Conservation (phyloP, 352 stramenopile genomes). For the Pythium phragmitis region DNA sequence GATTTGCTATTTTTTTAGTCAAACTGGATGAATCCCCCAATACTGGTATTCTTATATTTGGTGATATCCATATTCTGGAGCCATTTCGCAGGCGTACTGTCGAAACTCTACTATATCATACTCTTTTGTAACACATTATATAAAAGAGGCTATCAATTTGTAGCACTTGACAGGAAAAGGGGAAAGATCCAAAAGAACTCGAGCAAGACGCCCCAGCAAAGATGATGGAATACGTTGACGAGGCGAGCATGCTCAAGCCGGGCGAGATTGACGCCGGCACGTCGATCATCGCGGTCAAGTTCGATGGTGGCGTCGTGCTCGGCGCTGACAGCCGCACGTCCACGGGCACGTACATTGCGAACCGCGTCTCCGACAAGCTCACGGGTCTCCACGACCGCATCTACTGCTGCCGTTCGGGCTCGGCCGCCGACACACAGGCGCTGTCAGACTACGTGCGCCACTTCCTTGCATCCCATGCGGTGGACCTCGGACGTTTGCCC, state of each 20-base stretch:
- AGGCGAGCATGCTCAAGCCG: constrained; percentile 71
- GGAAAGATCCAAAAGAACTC: neutral
- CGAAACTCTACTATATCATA: neutral
- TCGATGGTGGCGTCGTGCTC: constrained; percentile 96
- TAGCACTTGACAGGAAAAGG: constrained; percentile 12
- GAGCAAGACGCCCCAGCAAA: neutral
- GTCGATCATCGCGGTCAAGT: constrained; percentile 98
- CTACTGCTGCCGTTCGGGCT: constrained; percentile 97
- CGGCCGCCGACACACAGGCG: constrained; percentile 97
- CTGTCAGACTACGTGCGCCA: constrained; percentile 82
- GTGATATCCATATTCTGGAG: no score
- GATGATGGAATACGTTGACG: constrained; percentile 56
- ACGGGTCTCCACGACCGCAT: constrained; percentile 96
- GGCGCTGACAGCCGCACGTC: constrained; percentile 94
- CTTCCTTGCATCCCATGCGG: constrained; percentile 73
- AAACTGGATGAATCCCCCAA: no score
- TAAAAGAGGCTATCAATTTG: constrained; percentile 7
- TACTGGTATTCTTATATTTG: no score
- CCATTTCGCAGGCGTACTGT: neutral
- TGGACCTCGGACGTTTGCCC: constrained; percentile 88
- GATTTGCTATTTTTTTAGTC: no score
- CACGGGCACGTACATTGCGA: constrained; percentile 96
- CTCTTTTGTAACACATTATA: constrained; percentile 2
- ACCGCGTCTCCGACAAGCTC: constrained; percentile 98
- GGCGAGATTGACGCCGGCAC: constrained; percentile 95